Evolutionary conservation across 306 rosid species (phyloP).

Genomic region (Rosa persica): DNA sequence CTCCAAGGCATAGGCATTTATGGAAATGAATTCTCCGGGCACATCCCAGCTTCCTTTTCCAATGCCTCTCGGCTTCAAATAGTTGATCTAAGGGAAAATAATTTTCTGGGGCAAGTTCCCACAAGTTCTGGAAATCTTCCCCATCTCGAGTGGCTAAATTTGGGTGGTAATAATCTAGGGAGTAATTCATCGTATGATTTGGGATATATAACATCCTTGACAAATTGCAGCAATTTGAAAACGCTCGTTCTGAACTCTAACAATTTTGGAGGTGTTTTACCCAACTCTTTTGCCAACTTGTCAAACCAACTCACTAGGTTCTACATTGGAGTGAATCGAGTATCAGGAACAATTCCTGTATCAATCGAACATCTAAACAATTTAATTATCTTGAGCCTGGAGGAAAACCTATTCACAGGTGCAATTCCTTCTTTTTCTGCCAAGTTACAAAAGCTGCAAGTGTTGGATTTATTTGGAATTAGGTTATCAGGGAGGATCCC

Average conservation of each 20-base stretch:
- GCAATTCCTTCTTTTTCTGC: slow-evolving; percentile 28
- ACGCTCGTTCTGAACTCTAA: background rate
- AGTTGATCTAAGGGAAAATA: background rate
- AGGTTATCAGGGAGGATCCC: slow-evolving; percentile 24
- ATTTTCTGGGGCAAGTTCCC: slow-evolving; percentile 33
- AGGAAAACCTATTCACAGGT: slow-evolving; percentile 1
- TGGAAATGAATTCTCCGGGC: slow-evolving; percentile 26
- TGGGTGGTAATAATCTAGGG: slow-evolving; percentile 22
- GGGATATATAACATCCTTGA: too few relatives aligned
- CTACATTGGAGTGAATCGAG: slow-evolving; percentile 4
- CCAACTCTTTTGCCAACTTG: slow-evolving; percentile 32
- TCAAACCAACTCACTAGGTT: slow-evolving; percentile 17
- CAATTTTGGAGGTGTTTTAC: slow-evolving; percentile 43
- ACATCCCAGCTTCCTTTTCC: slow-evolving; percentile 36
- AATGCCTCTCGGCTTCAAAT: slow-evolving; percentile 27
- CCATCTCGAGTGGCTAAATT: background rate
- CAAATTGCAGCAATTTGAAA: slow-evolving; percentile 25
- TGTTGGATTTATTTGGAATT: background rate
- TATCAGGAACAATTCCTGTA: slow-evolving; percentile 28
- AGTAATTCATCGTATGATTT: slow-evolving; percentile 26
- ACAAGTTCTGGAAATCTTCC: slow-evolving; percentile 13
- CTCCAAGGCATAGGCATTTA: too few relatives aligned
- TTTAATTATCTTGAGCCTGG: background rate
- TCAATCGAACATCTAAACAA: slow-evolving; percentile 20
- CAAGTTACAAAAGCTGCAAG: slow-evolving; percentile 23